phyloP scores from a whole-genome alignment of 2,329 filamentous ascomycete species.

The Karstenula rhodostoma region DNA sequence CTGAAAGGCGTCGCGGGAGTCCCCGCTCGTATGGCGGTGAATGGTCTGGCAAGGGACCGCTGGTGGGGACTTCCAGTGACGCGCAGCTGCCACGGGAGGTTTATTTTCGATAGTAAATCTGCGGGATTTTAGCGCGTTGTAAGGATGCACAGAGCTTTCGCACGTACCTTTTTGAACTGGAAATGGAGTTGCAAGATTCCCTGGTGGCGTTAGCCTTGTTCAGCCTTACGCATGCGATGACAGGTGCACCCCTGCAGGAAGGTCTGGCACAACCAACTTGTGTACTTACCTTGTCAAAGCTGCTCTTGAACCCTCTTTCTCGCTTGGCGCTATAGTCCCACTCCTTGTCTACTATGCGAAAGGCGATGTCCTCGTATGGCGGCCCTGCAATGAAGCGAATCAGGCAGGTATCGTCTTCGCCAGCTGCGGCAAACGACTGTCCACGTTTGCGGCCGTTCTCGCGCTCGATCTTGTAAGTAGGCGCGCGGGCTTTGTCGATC shows the following conservation, averaged over 20 bases:
- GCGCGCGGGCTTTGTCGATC: slow-evolving; percentile 92
- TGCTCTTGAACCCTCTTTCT: slow-evolving; percentile 93
- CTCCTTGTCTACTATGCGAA: slow-evolving; percentile 96
- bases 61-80: slow-evolving; percentile 5
- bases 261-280: slow-evolving; percentile 20
- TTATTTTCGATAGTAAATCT: slow-evolving; percentile 60
- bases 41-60: not conserved
- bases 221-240: slow-evolving; percentile 5
- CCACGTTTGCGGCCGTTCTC: slow-evolving; percentile 89
- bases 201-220: slow-evolving; percentile 58
- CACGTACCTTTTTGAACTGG: slow-evolving; percentile 91
- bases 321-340: slow-evolving; percentile 98
- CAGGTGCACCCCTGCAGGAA: slow-evolving; percentile 3
- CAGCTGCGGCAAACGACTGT: slow-evolving; percentile 90
- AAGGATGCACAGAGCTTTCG: not conserved
- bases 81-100: slow-evolving; percentile 1
- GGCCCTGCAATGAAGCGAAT: slow-evolving; percentile 95
- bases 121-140: slow-evolving; percentile 30
- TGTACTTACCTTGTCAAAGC: slow-evolving; percentile 87
- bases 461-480: slow-evolving; percentile 94
- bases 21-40: slow-evolving; percentile 9
- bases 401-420: slow-evolving; percentile 95
- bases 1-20: not conserved
- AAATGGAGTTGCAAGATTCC: slow-evolving; percentile 97
- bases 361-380: slow-evolving; percentile 96